Base-by-base conservation (phyloP, 2,329 filamentous ascomycete genomes). In the Paracoccidioides brasiliensis region DNA sequence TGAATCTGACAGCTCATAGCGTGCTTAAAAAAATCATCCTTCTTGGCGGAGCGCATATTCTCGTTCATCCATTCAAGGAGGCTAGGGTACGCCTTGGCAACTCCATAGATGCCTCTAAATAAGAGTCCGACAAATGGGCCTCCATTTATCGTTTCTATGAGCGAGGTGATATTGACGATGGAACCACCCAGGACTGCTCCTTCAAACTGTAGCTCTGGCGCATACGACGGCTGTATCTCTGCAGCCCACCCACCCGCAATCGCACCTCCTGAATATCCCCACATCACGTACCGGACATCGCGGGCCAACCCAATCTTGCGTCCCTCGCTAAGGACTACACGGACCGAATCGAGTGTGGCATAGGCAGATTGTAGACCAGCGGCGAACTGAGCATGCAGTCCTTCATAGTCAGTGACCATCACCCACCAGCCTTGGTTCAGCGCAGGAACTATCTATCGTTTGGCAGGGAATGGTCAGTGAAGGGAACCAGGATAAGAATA, bases 241-340 rank as follows among this genome's bases (percentile, higher is more conserved):
- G 74, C 72, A 0, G 78, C 78, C 66, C 71, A 77, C 32, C 74
- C 75, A 14, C 66, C 72, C 0, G 77, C 76, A 5, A 81, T 58
- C 1, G 74, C 73, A 3, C 79, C 79, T 3, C 80, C 80, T 0
- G 76, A 79, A 61, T 81, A 82, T 0, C 80, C 80, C 77, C 77
- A 81, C 54, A 80, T 64, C 2, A 72, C 70, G 43, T 73, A 63
- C 3, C 60, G 66, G 0, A 72, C 66, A 12, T 66, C 61, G 5
- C 58, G 41, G 8, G 62, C 59, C 53, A 76, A 61, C 1, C 66
- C 64, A 3, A 72, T 64, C 43, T 64, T 58, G 7, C 56, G 33
- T 2, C 52, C 58, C 2, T 63, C 66, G 3, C 61, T 58, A 12
- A 74, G 59, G 0, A 71, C 68, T 4, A 74, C 74, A 10, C 76